Base-by-base conservation (phyloP, 805 yeast genomes). In the Saturnispora mendoncae region DNA sequence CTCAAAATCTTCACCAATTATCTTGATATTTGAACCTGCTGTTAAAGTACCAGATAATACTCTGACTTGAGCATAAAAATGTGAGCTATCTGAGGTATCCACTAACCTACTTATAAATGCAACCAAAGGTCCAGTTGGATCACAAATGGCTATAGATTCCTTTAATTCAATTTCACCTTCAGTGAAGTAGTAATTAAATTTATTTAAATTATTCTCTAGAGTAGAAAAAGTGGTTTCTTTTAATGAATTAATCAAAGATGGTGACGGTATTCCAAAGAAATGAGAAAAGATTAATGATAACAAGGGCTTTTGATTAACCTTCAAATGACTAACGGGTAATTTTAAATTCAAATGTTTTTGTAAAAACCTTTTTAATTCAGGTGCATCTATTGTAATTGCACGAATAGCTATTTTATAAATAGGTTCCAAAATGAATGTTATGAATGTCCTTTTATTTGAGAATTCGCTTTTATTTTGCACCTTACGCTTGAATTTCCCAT, bases 371-470 rank as follows among this genome's bases (percentile, higher is more conserved):
- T 69, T 54, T 14, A 85, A 54, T 0, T 62, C 62, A 4, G 60
- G 56, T 2, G 72, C 60, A 14, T 72, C 71, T 27, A 71, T 66
- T 0, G 85, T 68, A 9, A 90, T 53, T 0, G 83, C 67, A 38
- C 74, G 68, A 0, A 85, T 68, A 28, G 79, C 61, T 7, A 88
- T 55, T 55, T 90, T 88, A 62, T 87, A 90, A 10, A 90, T 52
- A 2, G 97, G 98, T 20, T 75, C 76, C 7, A 87, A 61, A 6
- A 92, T 68, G 50, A 86, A 81, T 34, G 68, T 65, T 5, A 72
- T 69, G 57, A 90, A 83, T 1, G 85, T 56, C 40, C 75, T 53
- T 30, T 44, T 30, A 2, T 25, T 26, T 31, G 51, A 62, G 33
- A 37, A 46, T 25, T 39, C 46, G 26, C 44, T 58, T 54, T 23